Evolutionary conservation across 257 asterid genomes (phyloP).

Genomic region (Leonotis leonurus): DNA sequence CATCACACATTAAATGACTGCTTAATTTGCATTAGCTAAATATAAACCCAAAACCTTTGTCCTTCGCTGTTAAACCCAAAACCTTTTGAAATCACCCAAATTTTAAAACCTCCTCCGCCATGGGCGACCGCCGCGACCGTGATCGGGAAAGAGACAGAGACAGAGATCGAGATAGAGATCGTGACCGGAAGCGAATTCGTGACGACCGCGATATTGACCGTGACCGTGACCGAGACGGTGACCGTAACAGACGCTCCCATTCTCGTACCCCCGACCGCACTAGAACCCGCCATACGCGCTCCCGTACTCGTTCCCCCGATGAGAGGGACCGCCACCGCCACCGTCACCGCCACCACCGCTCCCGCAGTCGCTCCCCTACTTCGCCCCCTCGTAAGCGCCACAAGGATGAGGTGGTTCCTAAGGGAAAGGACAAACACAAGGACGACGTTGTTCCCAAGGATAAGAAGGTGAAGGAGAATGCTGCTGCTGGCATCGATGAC

Average conservation of each 20-base stretch:
- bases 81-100: constrained; percentile 11
- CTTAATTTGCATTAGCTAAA: no score
- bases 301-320: constrained; percentile 77
- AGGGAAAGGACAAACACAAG: constrained; percentile 41
- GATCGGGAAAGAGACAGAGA: no score
- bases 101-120: constrained; percentile 22
- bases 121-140: constrained; percentile 70
- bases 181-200: constrained; percentile 40
- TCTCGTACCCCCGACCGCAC: constrained; percentile 79
- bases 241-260: constrained; percentile 55
- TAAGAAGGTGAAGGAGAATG: constrained; percentile 44
- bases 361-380: constrained; percentile 40
- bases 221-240: constrained; percentile 37
- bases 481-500: constrained; percentile 28
- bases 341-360: constrained; percentile 46
- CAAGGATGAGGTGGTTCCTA: constrained; percentile 42
- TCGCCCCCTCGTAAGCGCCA: constrained; percentile 76
- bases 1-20: no score
- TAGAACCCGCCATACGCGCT: constrained; percentile 59
- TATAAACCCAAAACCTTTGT: no score
- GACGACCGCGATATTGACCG: constrained; percentile 36
- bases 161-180: constrained; percentile 42
- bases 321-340: constrained; percentile 60
- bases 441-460: constrained; percentile 32
- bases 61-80: no score